These are phyloP conservation scores for Knoxdaviesia capensis DNA, from an alignment of 2,329 filamentous ascomycete genomes.

Conservation along the genomic window DNA sequence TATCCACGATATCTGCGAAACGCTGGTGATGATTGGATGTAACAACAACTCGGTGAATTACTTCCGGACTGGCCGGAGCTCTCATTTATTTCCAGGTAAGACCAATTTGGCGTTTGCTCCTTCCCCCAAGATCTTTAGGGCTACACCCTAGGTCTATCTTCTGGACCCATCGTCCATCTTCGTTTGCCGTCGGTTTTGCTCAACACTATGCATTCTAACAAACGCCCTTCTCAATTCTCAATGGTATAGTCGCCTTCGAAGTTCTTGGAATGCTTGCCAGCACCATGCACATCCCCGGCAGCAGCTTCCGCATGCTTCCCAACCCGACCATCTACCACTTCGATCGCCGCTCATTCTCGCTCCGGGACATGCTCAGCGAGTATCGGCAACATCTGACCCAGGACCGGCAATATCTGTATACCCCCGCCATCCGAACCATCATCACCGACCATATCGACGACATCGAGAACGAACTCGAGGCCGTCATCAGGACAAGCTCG, in stretches of 20 bases:
- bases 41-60: conserved; percentile 28
- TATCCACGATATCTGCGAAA: conserved; percentile 27
- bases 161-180: not conserved
- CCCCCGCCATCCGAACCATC: conserved; percentile 11
- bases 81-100: conserved; percentile 29
- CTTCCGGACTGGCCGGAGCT: conserved; percentile 17
- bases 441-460: conserved; percentile 10
- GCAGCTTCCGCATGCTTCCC: conserved; percentile 30
- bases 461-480: conserved; percentile 9
- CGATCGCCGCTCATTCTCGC: conserved; percentile 26
- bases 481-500: not conserved
- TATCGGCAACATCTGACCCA: too few species aligned
- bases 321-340: conserved; percentile 35
- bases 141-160: not conserved
- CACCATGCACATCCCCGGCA: conserved; percentile 26
- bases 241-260: conserved; percentile 30
- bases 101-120: conserved; percentile 1
- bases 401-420: too few species aligned
- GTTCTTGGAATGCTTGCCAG: conserved; percentile 35
- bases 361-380: conserved; percentile 14
- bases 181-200: not conserved
- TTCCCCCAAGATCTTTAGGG: not conserved
- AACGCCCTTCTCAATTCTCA: not conserved
- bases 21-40: conserved; percentile 30
- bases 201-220: conserved; percentile 3